Conservation (phyloP, 1,284 basidiomycete species). For the Filobasidium uniguttulatum region DNA sequence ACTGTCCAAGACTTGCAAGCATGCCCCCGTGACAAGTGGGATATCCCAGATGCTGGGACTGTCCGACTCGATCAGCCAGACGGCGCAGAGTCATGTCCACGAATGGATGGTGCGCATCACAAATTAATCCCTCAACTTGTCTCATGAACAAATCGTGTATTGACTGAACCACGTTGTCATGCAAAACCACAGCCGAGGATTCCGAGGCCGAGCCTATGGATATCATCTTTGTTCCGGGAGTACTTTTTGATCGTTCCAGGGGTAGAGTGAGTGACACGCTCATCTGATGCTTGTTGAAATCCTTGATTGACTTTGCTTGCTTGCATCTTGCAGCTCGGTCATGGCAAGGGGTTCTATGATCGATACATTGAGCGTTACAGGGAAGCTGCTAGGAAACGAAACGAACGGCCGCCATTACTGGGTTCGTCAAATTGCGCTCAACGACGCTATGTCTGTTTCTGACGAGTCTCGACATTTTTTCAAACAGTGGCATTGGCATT, state of each 20-base stretch:
- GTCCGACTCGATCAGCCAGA: conserved; percentile 16
- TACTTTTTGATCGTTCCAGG: conserved; percentile 31
- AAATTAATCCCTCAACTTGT: no score
- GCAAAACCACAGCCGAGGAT: conserved; percentile 19
- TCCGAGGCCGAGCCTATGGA: conserved; percentile 20
- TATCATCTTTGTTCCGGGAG: conserved; percentile 33
- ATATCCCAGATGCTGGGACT: conserved; percentile 31
- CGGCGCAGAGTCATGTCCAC: no score
- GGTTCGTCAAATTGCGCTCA: no score
- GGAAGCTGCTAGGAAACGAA: conserved; percentile 6
- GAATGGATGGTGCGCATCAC: no score
- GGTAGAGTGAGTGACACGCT: conserved; percentile 24
- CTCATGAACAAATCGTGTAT: no score
- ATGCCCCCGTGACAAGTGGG: conserved; percentile 35
- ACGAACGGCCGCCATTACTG: conserved; percentile 22
- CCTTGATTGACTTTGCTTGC: not conserved
- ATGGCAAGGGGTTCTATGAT: conserved; percentile 37
- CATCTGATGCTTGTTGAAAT: not conserved
- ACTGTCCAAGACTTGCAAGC: conserved; percentile 22
- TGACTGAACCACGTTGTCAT: not conserved
- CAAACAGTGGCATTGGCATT: conserved; percentile 31
- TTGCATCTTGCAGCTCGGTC: conserved; percentile 27
- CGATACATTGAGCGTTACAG: conserved; percentile 27
- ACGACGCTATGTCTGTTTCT: not conserved
- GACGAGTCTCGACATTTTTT: not conserved